Evolutionary conservation across 805 yeast genomes (phyloP).

Genomic region (Crinitomyces ghanaensis): DNA sequence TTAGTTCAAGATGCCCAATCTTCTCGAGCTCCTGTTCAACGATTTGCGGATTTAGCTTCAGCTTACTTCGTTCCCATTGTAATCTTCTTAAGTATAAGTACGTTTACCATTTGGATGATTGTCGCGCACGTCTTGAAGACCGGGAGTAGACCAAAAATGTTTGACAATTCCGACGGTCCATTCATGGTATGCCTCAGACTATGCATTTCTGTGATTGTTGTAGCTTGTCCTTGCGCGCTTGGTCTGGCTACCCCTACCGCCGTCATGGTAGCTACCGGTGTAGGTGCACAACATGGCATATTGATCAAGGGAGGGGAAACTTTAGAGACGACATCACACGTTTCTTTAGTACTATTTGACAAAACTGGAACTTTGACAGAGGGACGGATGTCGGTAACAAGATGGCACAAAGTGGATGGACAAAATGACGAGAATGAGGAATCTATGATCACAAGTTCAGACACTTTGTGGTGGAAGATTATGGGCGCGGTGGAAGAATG

Average conservation of each 20-base stretch:
- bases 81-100: conserved; percentile 45
- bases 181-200: conserved; percentile 61
- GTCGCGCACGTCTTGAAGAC: conserved; percentile 26
- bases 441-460: conserved; percentile 2
- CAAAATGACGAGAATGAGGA: conserved; percentile 17
- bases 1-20: conserved; percentile 86
- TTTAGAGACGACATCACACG: conserved; percentile 57
- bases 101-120: conserved; percentile 55
- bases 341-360: conserved; percentile 69
- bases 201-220: conserved; percentile 86
- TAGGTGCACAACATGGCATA: conserved; percentile 83
- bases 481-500: conserved; percentile 50
- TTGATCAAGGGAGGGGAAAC: conserved; percentile 89
- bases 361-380: conserved; percentile 93
- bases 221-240: conserved; percentile 97
- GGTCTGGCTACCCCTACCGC: conserved; percentile 99
- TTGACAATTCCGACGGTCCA: conserved; percentile 40
- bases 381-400: conserved; percentile 51
- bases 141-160: conserved; percentile 37
- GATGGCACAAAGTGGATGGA: background rate
- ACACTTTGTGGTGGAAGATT: conserved; percentile 38
- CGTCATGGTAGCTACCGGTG: conserved; percentile 97
- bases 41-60: conserved; percentile 76
- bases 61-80: conserved; percentile 76
- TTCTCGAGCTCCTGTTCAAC: conserved; percentile 80